phyloP scores from a whole-genome alignment of 106 monocot species.

The Gastrodia elata region DNA sequence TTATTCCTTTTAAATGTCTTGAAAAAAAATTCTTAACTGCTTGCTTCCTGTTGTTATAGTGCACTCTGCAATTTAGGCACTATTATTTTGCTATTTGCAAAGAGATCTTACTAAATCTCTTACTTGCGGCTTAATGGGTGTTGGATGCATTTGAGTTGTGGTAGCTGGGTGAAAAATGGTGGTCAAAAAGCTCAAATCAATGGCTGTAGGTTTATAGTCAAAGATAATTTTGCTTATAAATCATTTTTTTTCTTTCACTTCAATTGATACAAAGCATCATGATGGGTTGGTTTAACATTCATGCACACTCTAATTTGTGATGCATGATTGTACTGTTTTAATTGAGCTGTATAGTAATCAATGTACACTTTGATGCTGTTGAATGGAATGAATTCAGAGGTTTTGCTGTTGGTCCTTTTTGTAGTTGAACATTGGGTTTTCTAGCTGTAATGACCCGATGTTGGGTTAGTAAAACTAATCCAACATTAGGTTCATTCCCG shows the following conservation, averaged over 20 bases:
- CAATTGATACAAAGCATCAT: neutral
- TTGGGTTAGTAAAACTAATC: too few relatives aligned
- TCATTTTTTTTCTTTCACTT: neutral
- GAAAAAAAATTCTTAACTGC: neutral
- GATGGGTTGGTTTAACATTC: neutral
- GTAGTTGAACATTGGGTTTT: too few relatives aligned
- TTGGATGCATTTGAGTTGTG: too few relatives aligned
- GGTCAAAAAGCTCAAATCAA: neutral
- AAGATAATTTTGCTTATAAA: neutral
- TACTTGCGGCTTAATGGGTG: too few relatives aligned
- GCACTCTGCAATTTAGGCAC: neutral
- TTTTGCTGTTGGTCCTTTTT: too few relatives aligned
- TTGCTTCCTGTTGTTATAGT: neutral
- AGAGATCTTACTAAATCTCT: neutral
- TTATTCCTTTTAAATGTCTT: neutral
- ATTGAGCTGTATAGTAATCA: too few relatives aligned
- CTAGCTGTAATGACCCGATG: too few relatives aligned
- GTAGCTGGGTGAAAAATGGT: constrained; percentile 4
- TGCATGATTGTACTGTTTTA: too few relatives aligned
- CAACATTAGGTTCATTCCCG: too few relatives aligned
- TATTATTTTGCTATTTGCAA: neutral
- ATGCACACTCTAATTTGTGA: neutral
- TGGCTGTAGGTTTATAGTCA: neutral
- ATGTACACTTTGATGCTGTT: too few relatives aligned
- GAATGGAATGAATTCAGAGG: too few relatives aligned